Percentiles rank a stretch among this genome's conserved stretches.
Conservation (phyloP, 2,329 filamentous ascomycete genomes). For the Dothistroma pini region DNA sequence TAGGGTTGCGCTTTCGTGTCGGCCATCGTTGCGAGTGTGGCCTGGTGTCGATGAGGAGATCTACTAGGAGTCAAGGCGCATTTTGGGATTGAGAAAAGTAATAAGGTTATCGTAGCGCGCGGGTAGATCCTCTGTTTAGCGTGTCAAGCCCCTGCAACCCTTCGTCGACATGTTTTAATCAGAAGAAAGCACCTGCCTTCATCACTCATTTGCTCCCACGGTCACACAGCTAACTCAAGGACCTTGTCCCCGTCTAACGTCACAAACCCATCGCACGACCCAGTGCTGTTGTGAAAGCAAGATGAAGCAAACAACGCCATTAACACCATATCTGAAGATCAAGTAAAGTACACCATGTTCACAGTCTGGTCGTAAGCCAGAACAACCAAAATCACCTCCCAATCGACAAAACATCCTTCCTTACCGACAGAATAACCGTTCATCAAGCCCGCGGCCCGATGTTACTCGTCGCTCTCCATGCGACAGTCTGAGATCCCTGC, state of each 20-base stretch:
- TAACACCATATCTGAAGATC: neutral
- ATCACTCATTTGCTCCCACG: neutral
- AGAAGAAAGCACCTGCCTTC: neutral
- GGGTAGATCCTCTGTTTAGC: neutral
- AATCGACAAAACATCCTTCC: no score
- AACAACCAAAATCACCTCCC: no score
- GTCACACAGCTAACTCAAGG: neutral
- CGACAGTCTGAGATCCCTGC: no score
- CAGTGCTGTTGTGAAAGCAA: no score
- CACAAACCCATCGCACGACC: neutral
- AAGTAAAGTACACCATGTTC: no score
- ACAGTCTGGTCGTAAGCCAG: no score
- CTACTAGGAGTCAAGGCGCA: neutral
- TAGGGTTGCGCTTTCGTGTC: constrained; percentile 74
- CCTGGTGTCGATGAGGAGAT: no score
- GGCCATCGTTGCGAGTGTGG: constrained; percentile 13
- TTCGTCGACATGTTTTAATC: neutral
- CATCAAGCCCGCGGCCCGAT: no score
- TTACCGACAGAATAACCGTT: no score
- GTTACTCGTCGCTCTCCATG: no score
- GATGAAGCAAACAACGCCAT: neutral
- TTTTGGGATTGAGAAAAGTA: neutral
- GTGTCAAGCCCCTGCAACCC: neutral
- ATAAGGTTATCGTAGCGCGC: constrained; percentile 2
- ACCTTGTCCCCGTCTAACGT: no score